Conservation (phyloP, 441 rosid species). For the Erysimum pusillum region DNA sequence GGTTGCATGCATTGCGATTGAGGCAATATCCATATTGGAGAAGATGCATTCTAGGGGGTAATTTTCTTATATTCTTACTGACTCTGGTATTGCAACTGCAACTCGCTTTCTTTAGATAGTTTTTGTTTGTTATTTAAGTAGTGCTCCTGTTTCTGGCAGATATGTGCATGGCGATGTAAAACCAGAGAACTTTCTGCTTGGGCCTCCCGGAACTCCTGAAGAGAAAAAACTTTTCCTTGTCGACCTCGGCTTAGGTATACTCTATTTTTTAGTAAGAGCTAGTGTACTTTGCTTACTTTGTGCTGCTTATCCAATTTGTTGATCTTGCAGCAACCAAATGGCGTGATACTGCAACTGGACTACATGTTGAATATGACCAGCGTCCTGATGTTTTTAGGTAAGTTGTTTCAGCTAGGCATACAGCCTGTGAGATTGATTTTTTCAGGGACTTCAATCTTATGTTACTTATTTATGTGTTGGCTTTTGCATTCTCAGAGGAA, state of each 20-base stretch:
- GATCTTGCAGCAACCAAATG: slow-evolving; percentile 75
- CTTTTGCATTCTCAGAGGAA: slow-evolving; percentile 66
- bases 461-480: slow-evolving; percentile 2
- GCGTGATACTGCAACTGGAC: slow-evolving; percentile 83
- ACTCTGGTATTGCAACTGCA: slow-evolving; percentile 24
- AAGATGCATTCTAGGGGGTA: slow-evolving; percentile 93
- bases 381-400: slow-evolving; percentile 98
- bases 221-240: slow-evolving; percentile 88
- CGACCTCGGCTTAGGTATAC: slow-evolving; percentile 89
- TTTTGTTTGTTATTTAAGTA: background rate
- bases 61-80: slow-evolving; percentile 33
- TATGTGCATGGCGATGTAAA: slow-evolving; percentile 98
- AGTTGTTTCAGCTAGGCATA: slow-evolving; percentile 6
- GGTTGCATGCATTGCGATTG: slow-evolving; percentile 99
- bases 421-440: slow-evolving; percentile 14
- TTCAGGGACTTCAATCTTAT: slow-evolving; percentile 12
- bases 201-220: slow-evolving; percentile 80
- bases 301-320: slow-evolving; percentile 30
- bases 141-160: slow-evolving; percentile 52
- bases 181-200: slow-evolving; percentile 96
- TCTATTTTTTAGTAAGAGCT: slow-evolving; percentile 16
- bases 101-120: slow-evolving; percentile 1
- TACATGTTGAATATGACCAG: slow-evolving; percentile 95
- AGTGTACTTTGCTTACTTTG: slow-evolving; percentile 17
- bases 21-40: slow-evolving; percentile 91